Evolutionary conservation across 108 stramenopile species (phyloP).

Genomic region (Nitzschia sp.): DNA sequence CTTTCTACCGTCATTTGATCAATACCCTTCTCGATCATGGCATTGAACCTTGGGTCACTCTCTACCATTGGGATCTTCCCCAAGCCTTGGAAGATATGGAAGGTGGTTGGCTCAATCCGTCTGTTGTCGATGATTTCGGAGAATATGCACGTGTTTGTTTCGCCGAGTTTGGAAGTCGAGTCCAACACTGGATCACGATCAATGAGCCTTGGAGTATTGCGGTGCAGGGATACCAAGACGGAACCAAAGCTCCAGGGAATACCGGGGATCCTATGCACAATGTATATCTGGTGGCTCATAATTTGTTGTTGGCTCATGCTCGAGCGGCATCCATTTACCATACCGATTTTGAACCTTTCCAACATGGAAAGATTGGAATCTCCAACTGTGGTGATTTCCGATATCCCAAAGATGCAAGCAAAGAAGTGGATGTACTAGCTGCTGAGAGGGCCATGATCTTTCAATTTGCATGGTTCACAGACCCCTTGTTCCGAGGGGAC

Average conservation of each 20-base stretch:
- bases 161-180: constrained; percentile 84
- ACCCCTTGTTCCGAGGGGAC: constrained; percentile 76
- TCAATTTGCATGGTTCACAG: constrained; percentile 85
- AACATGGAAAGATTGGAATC: constrained; percentile 77
- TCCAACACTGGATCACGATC: constrained; percentile 91
- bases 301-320: constrained; percentile 87
- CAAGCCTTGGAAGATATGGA: constrained; percentile 76
- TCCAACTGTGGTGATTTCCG: constrained; percentile 85
- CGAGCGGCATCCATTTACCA: constrained; percentile 71
- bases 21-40: constrained; percentile 70
- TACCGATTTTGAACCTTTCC: constrained; percentile 47
- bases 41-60: constrained; percentile 87
- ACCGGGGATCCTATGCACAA: constrained; percentile 44
- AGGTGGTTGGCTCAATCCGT: constrained; percentile 70
- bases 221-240: constrained; percentile 82
- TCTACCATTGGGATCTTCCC: constrained; percentile 97
- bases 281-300: constrained; percentile 78
- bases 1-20: constrained; percentile 86
- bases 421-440: constrained; percentile 59
- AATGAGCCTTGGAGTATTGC: constrained; percentile 91
- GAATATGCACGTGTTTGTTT: constrained; percentile 90
- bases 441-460: constrained; percentile 84
- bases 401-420: constrained; percentile 43
- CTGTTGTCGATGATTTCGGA: constrained; percentile 71
- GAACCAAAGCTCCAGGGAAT: constrained; percentile 86